Conservation (phyloP, 176 grass and related monocot species). For the Aegilops tauschii region DNA sequence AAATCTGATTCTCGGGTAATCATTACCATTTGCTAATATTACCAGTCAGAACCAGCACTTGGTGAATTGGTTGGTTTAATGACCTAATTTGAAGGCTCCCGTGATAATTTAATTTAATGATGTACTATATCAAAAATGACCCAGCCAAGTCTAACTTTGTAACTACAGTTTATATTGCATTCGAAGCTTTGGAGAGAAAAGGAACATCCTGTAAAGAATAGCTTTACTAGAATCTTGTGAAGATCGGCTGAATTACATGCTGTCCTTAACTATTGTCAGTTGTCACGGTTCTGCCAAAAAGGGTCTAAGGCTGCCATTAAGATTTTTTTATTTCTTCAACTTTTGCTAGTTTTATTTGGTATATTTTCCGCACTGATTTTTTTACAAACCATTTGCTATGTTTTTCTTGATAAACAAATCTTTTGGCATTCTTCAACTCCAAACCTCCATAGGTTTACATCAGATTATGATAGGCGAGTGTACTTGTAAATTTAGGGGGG, state of each 20-base stretch:
- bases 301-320: background rate
- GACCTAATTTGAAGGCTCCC: background rate
- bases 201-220: background rate
- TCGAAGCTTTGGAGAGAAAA: background rate
- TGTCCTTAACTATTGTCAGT: background rate
- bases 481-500: background rate
- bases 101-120: background rate
- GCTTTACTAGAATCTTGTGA: constrained; percentile 7
- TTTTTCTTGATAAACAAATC: background rate
- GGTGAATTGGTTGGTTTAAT: background rate
- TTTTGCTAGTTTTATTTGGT: background rate
- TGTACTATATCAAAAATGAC: background rate
- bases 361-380: background rate
- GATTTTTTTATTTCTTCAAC: background rate
- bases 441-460: background rate
- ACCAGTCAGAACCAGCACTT: background rate
- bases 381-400: too few relatives aligned
- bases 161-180: background rate
- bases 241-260: background rate
- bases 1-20: background rate
- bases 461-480: background rate
- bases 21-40: background rate
- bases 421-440: background rate
- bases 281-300: background rate
- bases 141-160: background rate